phyloP scores from a whole-genome alignment of 352 stramenopile genomes.

The Pelagophyceae sp. region DNA sequence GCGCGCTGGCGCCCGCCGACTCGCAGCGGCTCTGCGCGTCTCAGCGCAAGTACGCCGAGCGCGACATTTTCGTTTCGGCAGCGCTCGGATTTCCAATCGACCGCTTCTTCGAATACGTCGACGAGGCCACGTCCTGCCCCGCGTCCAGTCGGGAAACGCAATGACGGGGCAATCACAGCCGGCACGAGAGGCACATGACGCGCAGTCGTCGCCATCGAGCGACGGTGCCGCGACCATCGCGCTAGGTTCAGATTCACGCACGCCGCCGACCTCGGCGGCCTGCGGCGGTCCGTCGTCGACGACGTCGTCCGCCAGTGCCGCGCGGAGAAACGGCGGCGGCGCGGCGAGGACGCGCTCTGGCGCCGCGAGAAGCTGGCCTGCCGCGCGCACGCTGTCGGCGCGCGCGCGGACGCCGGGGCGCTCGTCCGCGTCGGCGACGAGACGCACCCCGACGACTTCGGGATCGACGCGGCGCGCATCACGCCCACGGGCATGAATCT shows the following conservation, averaged over 20 bases:
- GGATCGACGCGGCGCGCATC: background rate
- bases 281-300: background rate
- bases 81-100: slow-evolving; percentile 5
- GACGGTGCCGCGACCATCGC: no score
- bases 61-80: background rate
- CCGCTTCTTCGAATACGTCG: slow-evolving; percentile 11
- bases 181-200: no score
- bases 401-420: background rate
- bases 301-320: slow-evolving; percentile 12
- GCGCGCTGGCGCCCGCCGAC: background rate
- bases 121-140: slow-evolving; percentile 12
- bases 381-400: background rate
- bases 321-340: background rate
- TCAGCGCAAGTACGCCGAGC: background rate
- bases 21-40: background rate
- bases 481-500: background rate
- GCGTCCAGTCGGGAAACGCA: no score
- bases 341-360: background rate
- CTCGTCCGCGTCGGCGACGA: background rate
- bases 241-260: slow-evolving; percentile 13
- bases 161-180: no score
- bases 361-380: background rate
- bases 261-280: background rate
- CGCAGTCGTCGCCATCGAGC: no score
- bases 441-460: background rate